Evolutionary conservation across 2,329 filamentous ascomycete genomes (phyloP).

Genomic region (Rhytidhysteron rufulum): DNA sequence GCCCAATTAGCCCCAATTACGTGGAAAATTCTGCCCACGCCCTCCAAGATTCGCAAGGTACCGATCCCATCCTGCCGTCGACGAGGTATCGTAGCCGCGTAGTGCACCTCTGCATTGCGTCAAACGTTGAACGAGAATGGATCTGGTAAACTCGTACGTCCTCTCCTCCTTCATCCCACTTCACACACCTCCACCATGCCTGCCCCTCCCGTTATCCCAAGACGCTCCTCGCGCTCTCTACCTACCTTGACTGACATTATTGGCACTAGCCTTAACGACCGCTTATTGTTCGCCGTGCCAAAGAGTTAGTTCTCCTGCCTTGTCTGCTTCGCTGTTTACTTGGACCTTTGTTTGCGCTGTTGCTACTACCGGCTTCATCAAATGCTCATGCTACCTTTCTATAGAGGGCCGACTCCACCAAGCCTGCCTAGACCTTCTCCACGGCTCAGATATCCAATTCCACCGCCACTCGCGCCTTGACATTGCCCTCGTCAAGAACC

Average conservation of each 20-base stretch:
- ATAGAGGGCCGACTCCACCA: slow-evolving; percentile 90
- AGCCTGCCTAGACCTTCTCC: slow-evolving; percentile 81
- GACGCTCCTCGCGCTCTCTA: slow-evolving; percentile 17
- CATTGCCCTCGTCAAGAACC: slow-evolving; percentile 96
- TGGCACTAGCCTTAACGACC: slow-evolving; percentile 74
- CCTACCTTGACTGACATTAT: slow-evolving; percentile 38
- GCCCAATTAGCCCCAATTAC: slow-evolving; percentile 2
- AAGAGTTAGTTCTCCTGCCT: slow-evolving; percentile 68
- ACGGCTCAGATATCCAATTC: slow-evolving; percentile 95
- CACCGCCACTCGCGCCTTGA: slow-evolving; percentile 91
- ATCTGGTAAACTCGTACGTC: slow-evolving; percentile 41
- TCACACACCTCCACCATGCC: slow-evolving; percentile 4
- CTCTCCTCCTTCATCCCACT: slow-evolving; percentile 6
- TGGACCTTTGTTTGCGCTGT: no score
- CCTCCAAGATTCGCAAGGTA: slow-evolving; percentile 12
- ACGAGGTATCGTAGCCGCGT: slow-evolving; percentile 15
- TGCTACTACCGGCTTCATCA: no score
- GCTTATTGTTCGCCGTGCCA: slow-evolving; percentile 93
- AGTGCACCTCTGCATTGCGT: slow-evolving; percentile 20
- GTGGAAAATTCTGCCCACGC: slow-evolving; percentile 11
- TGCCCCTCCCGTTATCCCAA: no score
- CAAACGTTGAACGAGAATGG: slow-evolving; percentile 30
- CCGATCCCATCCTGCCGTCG: slow-evolving; percentile 5
- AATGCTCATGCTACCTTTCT: slow-evolving; percentile 10
- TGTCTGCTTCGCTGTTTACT: no score